These are phyloP conservation scores for Oryza glaberrima DNA, from an alignment of 176 grass and related monocot species.

Conservation along the genomic window DNA sequence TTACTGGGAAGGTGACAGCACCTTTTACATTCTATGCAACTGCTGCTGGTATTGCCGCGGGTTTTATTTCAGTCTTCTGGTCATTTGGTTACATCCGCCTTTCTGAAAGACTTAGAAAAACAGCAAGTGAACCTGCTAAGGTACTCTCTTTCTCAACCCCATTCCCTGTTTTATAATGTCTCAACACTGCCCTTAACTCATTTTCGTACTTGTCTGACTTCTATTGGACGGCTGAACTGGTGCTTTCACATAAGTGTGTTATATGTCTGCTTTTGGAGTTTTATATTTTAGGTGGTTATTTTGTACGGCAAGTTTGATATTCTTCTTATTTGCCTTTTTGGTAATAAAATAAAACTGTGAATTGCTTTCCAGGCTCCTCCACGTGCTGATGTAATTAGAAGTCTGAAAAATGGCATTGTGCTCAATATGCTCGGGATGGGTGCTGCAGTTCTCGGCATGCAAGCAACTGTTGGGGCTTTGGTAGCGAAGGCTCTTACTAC, in stretches of 20 bases:
- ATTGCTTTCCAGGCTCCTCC: conserved; percentile 85
- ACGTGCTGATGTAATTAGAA: conserved; percentile 82
- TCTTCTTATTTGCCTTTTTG: conserved; percentile 11
- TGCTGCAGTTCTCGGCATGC: conserved; percentile 91
- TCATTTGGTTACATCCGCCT: conserved; percentile 94
- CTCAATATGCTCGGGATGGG: conserved; percentile 92
- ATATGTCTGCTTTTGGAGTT: background rate
- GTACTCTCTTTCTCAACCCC: conserved; percentile 38
- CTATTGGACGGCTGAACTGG: conserved; percentile 3
- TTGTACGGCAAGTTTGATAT: conserved; percentile 2
- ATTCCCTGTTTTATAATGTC: background rate
- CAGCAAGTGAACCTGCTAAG: conserved; percentile 85
- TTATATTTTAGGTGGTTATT: conserved; percentile 1
- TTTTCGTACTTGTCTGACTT: background rate
- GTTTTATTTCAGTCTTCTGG: conserved; percentile 98
- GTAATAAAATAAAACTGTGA: background rate
- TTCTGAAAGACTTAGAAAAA: conserved; percentile 81
- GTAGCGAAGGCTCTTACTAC: conserved; percentile 94
- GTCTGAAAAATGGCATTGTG: conserved; percentile 85
- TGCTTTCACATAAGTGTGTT: conserved; percentile 11
- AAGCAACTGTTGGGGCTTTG: conserved; percentile 91
- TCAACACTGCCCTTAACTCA: background rate
- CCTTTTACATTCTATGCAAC: conserved; percentile 91
- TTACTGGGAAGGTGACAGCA: conserved; percentile 72
- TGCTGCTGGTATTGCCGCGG: conserved; percentile 70